Conservation (phyloP, 805 yeast species). For the Priceomyces fermenticarens region DNA sequence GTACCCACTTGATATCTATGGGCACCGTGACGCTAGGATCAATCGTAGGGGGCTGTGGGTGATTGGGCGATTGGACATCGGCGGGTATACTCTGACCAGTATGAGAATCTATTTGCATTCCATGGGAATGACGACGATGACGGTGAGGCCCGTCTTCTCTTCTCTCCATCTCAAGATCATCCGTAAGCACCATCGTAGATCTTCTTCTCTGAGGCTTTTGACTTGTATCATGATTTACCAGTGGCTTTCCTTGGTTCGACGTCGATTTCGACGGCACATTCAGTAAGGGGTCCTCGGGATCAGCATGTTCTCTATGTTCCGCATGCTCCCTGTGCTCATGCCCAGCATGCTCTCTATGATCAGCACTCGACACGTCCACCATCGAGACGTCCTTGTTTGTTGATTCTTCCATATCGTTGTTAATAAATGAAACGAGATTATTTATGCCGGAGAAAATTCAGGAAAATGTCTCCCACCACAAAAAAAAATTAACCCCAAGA, state of each 20-base stretch:
- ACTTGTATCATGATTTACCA: neutral
- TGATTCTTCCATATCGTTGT: conserved; percentile 5
- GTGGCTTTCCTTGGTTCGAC: neutral
- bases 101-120: conserved; percentile 17
- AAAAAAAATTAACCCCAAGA: no score
- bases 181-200: conserved; percentile 69
- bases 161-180: conserved; percentile 58
- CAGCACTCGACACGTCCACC: conserved; percentile 41
- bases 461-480: no score
- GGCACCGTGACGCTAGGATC: conserved; percentile 40
- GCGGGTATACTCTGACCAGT: conserved; percentile 3
- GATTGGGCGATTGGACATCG: conserved; percentile 7
- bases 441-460: no score
- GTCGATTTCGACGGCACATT: no score
- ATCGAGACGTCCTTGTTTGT: conserved; percentile 35
- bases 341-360: neutral
- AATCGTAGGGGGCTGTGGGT: conserved; percentile 7
- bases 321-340: neutral
- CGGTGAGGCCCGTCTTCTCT: conserved; percentile 37
- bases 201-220: conserved; percentile 44
- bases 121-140: conserved; percentile 16
- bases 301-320: conserved; percentile 3
- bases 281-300: no score
- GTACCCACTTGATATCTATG: conserved; percentile 83
- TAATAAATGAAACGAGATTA: no score